Conservation (phyloP, 768 basidiomycete species). For the Leccinum disarticulatum region DNA sequence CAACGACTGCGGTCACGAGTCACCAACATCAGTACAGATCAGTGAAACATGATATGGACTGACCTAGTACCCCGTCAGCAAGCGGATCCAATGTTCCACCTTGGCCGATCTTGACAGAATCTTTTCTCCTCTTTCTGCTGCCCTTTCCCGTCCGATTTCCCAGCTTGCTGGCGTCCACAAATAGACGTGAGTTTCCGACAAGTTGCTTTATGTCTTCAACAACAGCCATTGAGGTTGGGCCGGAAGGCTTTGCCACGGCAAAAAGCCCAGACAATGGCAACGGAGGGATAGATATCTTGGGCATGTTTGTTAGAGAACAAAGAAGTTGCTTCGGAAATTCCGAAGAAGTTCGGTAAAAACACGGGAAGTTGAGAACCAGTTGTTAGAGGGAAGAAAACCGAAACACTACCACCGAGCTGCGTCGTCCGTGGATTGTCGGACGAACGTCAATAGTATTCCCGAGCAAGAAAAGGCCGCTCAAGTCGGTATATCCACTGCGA, state of each 20-base stretch:
- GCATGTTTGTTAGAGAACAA: conserved; percentile 47
- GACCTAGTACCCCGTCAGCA: conserved; percentile 93
- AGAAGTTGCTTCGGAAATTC: neutral
- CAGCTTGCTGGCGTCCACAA: conserved; percentile 58
- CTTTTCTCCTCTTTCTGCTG: conserved; percentile 39
- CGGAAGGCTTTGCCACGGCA: conserved; percentile 88
- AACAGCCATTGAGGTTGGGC: conserved; percentile 88
- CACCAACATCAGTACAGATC: conserved; percentile 1
- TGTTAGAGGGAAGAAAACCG: neutral
- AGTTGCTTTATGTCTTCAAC: conserved; percentile 84
- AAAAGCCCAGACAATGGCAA: conserved; percentile 81
- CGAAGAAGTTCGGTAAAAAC: neutral
- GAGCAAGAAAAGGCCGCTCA: neutral
- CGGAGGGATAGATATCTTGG: conserved; percentile 52
- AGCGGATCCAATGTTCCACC: conserved; percentile 96
- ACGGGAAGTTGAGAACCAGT: neutral
- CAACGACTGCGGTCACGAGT: conserved; percentile 61
- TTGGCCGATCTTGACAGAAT: conserved; percentile 80
- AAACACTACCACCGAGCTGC: neutral
- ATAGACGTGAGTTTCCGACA: conserved; percentile 73
- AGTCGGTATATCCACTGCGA: too few species aligned
- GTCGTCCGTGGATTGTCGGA: neutral
- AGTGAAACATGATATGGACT: conserved; percentile 15
- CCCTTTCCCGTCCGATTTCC: conserved; percentile 50
- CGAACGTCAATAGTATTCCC: neutral